Evolutionary conservation across 2,329 filamentous ascomycete species (phyloP), one percentile per base, ranked within the genome.

Genomic region (Neofusicoccum cordaticola): DNA sequence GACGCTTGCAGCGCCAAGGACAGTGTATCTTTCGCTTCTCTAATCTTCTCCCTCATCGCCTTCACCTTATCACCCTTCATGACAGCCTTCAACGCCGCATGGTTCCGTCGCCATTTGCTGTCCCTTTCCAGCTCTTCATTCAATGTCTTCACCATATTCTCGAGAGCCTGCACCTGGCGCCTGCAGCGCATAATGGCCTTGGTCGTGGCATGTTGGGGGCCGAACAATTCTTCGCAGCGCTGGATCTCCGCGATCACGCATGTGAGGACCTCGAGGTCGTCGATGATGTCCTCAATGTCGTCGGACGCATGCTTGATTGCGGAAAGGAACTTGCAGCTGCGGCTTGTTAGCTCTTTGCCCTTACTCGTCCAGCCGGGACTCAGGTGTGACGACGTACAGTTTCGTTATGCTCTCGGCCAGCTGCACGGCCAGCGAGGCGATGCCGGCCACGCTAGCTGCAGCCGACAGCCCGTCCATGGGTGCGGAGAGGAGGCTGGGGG

Each of bases 381-480:
- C 8, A 1, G 35, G 1, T 15, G 4, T 7, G 22, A 34, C 27
- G 22, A 34, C 52, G 15, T 34, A 44, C 52, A 57, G 22, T 6
- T 35, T 57, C 2, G 42, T 37, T 44, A 44, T 34, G 19, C 39
- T 57, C 15, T 57, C 52, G 8, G 67, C 64, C 53, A 80, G 66
- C 50, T 79, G 79, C 41, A 69, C 71, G 27, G 77, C 76, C 62
- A 80, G 65, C 60, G 80, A 73, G 45, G 78, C 66, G 41, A 80
- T 75, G 52, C 78, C 74, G 51, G 78, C 72, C 45, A 79, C 69
- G 69, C 72, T 79, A 67, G 75, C 73, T 19, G 72, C 74, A 11
- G 70, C 67, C 39, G 72, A 73, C 63, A 80, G 69, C 53, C 65
- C 71, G 64, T 78, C 76, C 70, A 75, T 75, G 63, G 65, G 65